Conservation (phyloP, 2,329 filamentous ascomycete genomes). For the Pseudogymnoascus sp. region DNA sequence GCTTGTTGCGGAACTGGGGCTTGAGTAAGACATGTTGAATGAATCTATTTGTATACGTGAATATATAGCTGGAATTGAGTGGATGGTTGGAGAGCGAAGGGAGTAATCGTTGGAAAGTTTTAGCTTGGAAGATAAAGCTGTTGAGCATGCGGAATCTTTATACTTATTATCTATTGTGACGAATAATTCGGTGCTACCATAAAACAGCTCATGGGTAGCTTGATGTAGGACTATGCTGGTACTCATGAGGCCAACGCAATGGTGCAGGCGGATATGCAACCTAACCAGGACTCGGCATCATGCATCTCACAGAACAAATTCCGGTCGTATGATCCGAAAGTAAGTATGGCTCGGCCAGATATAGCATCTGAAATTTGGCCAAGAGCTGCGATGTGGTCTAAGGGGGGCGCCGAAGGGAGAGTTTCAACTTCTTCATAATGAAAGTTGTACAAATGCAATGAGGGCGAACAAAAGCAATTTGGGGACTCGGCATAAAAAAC, state of each 20-base stretch:
- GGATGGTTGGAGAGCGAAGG: neutral
- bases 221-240: slow-evolving; percentile 1
- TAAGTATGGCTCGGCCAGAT: neutral
- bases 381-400: neutral
- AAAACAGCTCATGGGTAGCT: slow-evolving; percentile 10
- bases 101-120: neutral
- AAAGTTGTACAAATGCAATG: slow-evolving; percentile 1
- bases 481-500: neutral
- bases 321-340: slow-evolving; percentile 7
- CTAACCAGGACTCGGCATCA: slow-evolving; percentile 6
- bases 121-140: slow-evolving; percentile 1
- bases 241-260: slow-evolving; percentile 9
- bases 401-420: neutral
- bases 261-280: slow-evolving; percentile 11
- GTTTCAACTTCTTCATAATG: neutral
- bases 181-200: slow-evolving; percentile 6
- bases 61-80: neutral
- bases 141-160: slow-evolving; percentile 3
- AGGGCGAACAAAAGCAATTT: slow-evolving; percentile 3
- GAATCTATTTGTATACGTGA: neutral
- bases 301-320: slow-evolving; percentile 11
- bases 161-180: slow-evolving; percentile 4
- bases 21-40: slow-evolving; percentile 26
- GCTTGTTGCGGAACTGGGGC: slow-evolving; percentile 21
- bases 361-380: slow-evolving; percentile 3